These are phyloP conservation scores for Amaranthus cruentus DNA, from an alignment of 148 eudicot genomes.

Conservation along the genomic window DNA sequence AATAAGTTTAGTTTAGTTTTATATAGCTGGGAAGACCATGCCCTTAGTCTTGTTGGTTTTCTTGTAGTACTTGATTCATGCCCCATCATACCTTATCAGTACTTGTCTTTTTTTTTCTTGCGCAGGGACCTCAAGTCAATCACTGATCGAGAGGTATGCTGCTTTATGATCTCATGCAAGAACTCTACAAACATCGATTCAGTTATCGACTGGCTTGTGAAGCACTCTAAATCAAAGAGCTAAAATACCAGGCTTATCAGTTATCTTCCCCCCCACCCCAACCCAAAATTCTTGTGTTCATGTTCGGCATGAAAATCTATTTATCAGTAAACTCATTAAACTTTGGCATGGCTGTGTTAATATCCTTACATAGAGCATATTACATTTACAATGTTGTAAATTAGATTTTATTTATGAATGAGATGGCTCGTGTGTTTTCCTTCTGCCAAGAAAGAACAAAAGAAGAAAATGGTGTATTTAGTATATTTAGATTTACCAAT, in stretches of 20 bases:
- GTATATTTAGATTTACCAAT: no score
- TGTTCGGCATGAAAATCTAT: background rate
- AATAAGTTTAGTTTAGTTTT: no score
- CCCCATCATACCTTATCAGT: no score
- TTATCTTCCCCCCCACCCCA: no score
- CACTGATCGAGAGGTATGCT: constrained; percentile 94
- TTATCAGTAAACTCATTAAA: background rate
- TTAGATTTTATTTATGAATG: constrained; percentile 16
- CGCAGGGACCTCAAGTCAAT: constrained; percentile 87
- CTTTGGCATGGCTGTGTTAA: constrained; percentile 23
- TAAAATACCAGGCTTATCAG: constrained; percentile 29
- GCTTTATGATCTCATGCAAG: constrained; percentile 99
- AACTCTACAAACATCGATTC: constrained; percentile 92
- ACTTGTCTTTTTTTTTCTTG: background rate
- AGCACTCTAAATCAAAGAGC: constrained; percentile 92
- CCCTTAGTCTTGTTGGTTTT: no score
- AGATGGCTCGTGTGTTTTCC: background rate
- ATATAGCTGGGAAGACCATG: no score
- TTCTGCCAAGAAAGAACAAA: background rate
- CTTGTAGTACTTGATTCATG: no score
- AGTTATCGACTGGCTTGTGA: constrained; percentile 94
- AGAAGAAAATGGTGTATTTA: no score
- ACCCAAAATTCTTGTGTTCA: constrained; percentile 22
- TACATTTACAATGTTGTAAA: constrained; percentile 14
- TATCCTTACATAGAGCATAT: constrained; percentile 21